Evolutionary conservation across 495 filamentous ascomycete genomes (phyloP).

Genomic region (Penicillium diatomitis): DNA sequence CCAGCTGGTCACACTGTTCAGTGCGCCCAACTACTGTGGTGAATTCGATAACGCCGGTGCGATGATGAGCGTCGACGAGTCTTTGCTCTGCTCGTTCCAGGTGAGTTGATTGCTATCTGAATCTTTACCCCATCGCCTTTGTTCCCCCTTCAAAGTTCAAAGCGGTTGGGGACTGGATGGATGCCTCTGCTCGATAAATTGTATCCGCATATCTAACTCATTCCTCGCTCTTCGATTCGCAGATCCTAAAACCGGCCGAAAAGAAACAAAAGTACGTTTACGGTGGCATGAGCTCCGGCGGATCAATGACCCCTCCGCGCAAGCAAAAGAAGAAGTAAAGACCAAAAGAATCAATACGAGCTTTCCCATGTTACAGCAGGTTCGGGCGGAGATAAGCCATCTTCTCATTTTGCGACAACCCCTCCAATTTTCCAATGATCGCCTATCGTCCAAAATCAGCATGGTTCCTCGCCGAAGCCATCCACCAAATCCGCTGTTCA

Average conservation of each 20-base stretch:
- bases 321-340: conserved; percentile 72
- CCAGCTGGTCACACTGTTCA: conserved; percentile 95
- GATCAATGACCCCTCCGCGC: conserved; percentile 82
- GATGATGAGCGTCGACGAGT: conserved; percentile 99
- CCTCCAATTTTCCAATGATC: neutral
- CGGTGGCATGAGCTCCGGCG: conserved; percentile 77
- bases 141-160: too few relatives aligned
- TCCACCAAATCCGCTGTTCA: conserved; percentile 6
- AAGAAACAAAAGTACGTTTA: conserved; percentile 99
- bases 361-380: conserved; percentile 76
- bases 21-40: conserved; percentile 97
- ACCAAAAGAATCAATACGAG: conserved; percentile 62
- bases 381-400: conserved; percentile 84
- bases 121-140: conserved; percentile 2
- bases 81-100: conserved; percentile 97
- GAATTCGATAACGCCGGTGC: conserved; percentile 99
- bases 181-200: too few relatives aligned
- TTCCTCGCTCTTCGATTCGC: neutral
- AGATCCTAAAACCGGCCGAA: conserved; percentile 99
- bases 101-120: conserved; percentile 37
- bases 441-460: conserved; percentile 9
- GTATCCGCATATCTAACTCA: neutral
- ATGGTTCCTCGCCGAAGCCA: conserved; percentile 7
- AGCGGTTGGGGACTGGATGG: too few relatives aligned
- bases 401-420: conserved; percentile 5